phyloP scores from a whole-genome alignment of 1,284 basidiomycete species.

The Vanrija sp. region DNA sequence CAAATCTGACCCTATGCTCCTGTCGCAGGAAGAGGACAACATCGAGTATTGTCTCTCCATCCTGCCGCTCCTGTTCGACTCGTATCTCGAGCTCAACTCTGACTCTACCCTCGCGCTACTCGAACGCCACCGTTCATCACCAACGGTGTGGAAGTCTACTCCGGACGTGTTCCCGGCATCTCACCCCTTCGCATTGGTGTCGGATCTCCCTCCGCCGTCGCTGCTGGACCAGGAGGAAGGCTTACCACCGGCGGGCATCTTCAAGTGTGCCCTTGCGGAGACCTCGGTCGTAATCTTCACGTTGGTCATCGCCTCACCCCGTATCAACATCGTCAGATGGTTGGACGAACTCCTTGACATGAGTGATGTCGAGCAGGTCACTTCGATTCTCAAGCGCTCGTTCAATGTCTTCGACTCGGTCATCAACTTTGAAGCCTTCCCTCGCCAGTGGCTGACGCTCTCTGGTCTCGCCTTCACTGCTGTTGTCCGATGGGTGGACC shows the following conservation, averaged over 20 bases:
- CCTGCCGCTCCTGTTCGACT: conserved; percentile 78
- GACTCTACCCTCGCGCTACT: conserved; percentile 65
- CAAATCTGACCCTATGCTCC: conserved; percentile 58
- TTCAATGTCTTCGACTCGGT: conserved; percentile 82
- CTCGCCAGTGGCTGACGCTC: conserved; percentile 86
- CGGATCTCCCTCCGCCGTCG: conserved; percentile 60
- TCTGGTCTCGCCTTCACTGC: conserved; percentile 86
- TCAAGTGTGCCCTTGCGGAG: conserved; percentile 81
- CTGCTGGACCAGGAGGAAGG: conserved; percentile 39
- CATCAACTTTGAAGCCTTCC: conserved; percentile 83
- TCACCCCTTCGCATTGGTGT: conserved; percentile 83
- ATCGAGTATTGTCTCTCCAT: conserved; percentile 84
- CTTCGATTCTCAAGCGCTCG: conserved; percentile 66
- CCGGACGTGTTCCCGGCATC: conserved; percentile 89
- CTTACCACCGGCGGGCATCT: conserved; percentile 51
- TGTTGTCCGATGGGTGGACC: conserved; percentile 81
- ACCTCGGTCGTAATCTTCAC: conserved; percentile 80
- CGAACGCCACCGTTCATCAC: conserved; percentile 63
- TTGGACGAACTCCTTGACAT: conserved; percentile 76
- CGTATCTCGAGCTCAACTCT: conserved; percentile 77
- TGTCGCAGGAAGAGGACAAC: conserved; percentile 85
- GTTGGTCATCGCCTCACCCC: conserved; percentile 72
- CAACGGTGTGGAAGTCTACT: conserved; percentile 57
- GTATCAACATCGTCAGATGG: conserved; percentile 72
- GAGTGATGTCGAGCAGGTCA: conserved; percentile 75